A percentile compares a stretch with the other conserved stretches of the same genome.
Conservation (phyloP, 169 alveolate species). For the Cryptosporidium meleagridis region DNA sequence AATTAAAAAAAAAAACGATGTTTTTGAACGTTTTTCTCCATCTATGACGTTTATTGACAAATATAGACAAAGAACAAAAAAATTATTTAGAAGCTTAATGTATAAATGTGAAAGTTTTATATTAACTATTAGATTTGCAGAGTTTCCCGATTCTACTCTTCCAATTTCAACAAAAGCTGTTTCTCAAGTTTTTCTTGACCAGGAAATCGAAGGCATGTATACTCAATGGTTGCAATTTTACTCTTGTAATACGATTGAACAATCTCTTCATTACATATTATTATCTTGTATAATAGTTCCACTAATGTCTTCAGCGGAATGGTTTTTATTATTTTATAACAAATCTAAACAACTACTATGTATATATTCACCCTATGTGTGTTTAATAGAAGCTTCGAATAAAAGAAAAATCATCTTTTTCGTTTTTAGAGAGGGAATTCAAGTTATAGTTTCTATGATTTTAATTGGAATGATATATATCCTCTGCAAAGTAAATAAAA, state of each 20-base stretch:
- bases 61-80: slow-evolving; percentile 33
- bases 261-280: slow-evolving; percentile 12
- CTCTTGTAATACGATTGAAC: slow-evolving; percentile 29
- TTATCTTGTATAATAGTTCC: slow-evolving; percentile 36
- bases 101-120: slow-evolving; percentile 50
- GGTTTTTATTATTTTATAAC: slow-evolving; percentile 24
- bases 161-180: slow-evolving; percentile 59
- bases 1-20: slow-evolving; percentile 28
- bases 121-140: slow-evolving; percentile 61
- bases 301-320: slow-evolving; percentile 43
- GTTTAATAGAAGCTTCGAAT: slow-evolving; percentile 22
- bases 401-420: slow-evolving; percentile 36
- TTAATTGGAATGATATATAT: slow-evolving; percentile 29
- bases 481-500: slow-evolving; percentile 11
- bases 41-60: slow-evolving; percentile 51
- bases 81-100: slow-evolving; percentile 17
- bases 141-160: slow-evolving; percentile 32
- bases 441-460: slow-evolving; percentile 22
- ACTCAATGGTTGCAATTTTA: slow-evolving; percentile 57
- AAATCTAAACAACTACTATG: slow-evolving; percentile 25
- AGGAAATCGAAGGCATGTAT: slow-evolving; percentile 68
- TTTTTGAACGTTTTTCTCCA: slow-evolving; percentile 43
- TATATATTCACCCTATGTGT: slow-evolving; percentile 32
- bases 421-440: slow-evolving; percentile 49
- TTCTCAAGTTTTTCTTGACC: slow-evolving; percentile 66